Evolutionary conservation across 1,139 yeast genomes (phyloP).

Genomic region (Blastobotrys aristatus): DNA sequence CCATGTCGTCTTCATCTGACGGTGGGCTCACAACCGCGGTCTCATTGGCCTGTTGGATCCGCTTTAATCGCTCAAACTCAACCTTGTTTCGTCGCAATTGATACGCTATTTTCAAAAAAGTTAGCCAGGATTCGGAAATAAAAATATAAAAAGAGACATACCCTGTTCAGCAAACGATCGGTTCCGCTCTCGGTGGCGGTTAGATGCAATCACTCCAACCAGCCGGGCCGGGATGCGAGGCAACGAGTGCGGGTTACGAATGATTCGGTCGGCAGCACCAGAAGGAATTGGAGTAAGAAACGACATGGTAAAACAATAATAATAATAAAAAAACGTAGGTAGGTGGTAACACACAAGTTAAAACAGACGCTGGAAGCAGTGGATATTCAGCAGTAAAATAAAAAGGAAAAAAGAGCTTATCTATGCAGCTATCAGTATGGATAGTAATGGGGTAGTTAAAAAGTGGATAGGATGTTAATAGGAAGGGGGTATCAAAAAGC

Average conservation of each 20-base stretch:
- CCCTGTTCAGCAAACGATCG: slow-evolving; percentile 23
- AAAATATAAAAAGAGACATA: slow-evolving; percentile 6
- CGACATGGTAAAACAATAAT: neutral
- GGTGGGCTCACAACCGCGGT: slow-evolving; percentile 10
- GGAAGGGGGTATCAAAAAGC: neutral
- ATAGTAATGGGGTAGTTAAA: too few relatives aligned
- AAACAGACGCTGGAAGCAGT: too few relatives aligned
- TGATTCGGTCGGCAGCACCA: slow-evolving; percentile 27
- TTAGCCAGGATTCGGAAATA: neutral
- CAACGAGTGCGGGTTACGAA: slow-evolving; percentile 29
- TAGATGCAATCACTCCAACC: slow-evolving; percentile 21
- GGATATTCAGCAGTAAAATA: too few relatives aligned
- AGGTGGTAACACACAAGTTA: too few relatives aligned
- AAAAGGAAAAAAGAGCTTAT: neutral
- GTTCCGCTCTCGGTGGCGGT: slow-evolving; percentile 24
- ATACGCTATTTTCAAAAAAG: slow-evolving; percentile 7
- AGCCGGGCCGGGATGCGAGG: slow-evolving; percentile 26
- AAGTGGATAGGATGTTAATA: neutral
- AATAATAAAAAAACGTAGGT: slow-evolving; percentile 1
- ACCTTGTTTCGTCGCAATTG: slow-evolving; percentile 11
- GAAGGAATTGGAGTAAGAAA: slow-evolving; percentile 23
- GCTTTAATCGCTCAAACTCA: slow-evolving; percentile 18
- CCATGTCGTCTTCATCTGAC: neutral
- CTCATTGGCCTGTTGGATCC: slow-evolving; percentile 11
- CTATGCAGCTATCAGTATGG: too few relatives aligned